Evolutionary conservation across 805 yeast genomes (phyloP).

Genomic region (Henningerozyma blattae): DNA sequence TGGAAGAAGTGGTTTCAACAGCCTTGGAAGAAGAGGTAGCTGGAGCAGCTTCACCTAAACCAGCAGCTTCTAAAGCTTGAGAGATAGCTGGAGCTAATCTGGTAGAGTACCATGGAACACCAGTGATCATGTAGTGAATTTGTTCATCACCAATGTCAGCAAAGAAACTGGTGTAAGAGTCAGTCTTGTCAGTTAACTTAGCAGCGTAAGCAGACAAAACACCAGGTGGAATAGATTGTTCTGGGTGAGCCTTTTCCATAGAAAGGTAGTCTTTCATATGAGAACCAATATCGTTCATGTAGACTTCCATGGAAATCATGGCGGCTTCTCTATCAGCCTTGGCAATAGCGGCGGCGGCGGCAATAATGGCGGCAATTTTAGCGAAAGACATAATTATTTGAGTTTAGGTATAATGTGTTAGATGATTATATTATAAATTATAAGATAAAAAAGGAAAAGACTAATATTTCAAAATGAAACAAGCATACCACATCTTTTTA

Average conservation of each 20-base stretch:
- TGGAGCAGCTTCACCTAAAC: constrained; percentile 1
- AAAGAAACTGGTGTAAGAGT: constrained; percentile 2
- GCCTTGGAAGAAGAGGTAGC: constrained; percentile 2
- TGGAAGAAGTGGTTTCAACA: constrained; percentile 1
- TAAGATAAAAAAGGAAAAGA: no score
- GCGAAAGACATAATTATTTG: background rate
- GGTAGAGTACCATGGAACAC: constrained; percentile 23
- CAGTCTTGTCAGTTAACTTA: constrained; percentile 1
- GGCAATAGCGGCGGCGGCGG: constrained; percentile 2
- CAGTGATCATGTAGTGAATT: constrained; percentile 1
- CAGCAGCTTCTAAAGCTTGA: constrained; percentile 2
- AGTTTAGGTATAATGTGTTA: no score
- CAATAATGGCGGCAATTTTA: constrained; percentile 1
- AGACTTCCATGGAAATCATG: constrained; percentile 4
- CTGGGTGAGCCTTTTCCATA: constrained; percentile 5
- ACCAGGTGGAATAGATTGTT: constrained; percentile 4
- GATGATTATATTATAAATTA: constrained; percentile 1
- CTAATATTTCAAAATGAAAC: background rate
- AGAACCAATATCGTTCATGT: constrained; percentile 4
- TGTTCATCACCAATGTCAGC: constrained; percentile 1
- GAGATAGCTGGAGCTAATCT: constrained; percentile 5
- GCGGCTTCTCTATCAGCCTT: constrained; percentile 1
- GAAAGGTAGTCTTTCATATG: constrained; percentile 3
- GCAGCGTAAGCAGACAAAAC: constrained; percentile 1
- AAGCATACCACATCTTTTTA: background rate